Evolutionary conservation across 768 basidiomycete species (phyloP), one percentile per base, ranked within the genome.

Genomic region (Lactarius psammicola): DNA sequence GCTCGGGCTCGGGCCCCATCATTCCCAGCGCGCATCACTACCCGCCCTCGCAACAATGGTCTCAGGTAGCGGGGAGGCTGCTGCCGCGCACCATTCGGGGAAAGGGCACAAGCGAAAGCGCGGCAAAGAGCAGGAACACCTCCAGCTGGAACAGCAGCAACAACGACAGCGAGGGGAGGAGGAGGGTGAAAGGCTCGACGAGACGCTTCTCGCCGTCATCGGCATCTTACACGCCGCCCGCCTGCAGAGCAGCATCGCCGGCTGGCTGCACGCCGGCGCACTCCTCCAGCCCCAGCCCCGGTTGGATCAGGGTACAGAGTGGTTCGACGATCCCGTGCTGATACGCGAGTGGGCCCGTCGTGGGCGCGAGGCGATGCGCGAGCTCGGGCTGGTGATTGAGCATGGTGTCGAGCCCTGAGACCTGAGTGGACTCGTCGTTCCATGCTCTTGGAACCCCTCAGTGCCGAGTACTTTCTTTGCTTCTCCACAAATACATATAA

Each of bases 181-280:
- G 9, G 54, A 55, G 3, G 28, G 3, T 33, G 54, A 71, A 3
- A 67, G 72, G 3, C 78, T 76, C 69, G 89, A 90, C 73, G 76
- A 77, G 56, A 87, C 81, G 0, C 78, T 89, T 15, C 80, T 92
- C 1, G 88, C 87, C 0, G 81, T 90, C 13, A 76, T 90, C 17
- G 90, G 90, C 9, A 77, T 91, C 17, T 75, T 92, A 28, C 87
- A 89, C 56, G 78, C 76, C 17, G 68, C 87, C 17, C 87, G 85
- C 73, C 60, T 70, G 56, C 84, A 90, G 75, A 79, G 76, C 62
- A 90, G 87, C 68, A 82, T 91, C 28, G 85, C 88, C 0, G 84
- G 80, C 23, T 91, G 90, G 90, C 79, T 90, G 62, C 79, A 81
- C 20, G 70, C 72, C 33, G 87, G 87, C 1, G 87, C 87, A 0